Evolutionary conservation across 2,329 filamentous ascomycete genomes (phyloP).

Genomic region (Cercospora sp.): DNA sequence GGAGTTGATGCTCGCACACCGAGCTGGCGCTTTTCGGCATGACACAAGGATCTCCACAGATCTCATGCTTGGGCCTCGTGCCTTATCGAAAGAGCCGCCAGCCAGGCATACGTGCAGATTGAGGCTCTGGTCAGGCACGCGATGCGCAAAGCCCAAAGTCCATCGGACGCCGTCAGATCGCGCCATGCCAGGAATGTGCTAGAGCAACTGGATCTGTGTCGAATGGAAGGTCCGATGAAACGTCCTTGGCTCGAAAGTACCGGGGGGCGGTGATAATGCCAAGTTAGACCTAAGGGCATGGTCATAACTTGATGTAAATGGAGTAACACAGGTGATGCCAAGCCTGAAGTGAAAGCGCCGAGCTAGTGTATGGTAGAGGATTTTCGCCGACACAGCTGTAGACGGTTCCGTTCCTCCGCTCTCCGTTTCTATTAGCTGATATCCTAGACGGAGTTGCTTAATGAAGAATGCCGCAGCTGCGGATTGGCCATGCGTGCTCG

Average conservation of each 20-base stretch:
- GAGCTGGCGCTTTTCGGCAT: background rate
- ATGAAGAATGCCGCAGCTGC: background rate
- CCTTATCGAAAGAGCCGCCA: constrained; percentile 1
- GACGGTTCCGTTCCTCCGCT: background rate
- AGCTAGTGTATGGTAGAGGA: background rate
- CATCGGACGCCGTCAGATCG: background rate
- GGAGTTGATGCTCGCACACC: background rate
- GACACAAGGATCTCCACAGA: background rate
- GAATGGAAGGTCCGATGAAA: background rate
- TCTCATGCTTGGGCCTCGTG: background rate
- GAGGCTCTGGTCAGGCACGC: background rate
- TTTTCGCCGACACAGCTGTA: background rate
- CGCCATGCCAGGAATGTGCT: background rate
- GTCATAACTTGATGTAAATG: background rate
- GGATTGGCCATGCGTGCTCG: background rate
- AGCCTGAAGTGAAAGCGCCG: constrained; percentile 1
- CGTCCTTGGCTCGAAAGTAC: background rate
- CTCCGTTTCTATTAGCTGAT: background rate
- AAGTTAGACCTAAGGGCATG: background rate
- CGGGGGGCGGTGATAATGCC: background rate
- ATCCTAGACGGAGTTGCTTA: background rate
- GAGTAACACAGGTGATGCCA: background rate
- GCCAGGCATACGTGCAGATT: background rate
- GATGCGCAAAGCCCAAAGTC: background rate
- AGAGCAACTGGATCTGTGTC: background rate